Base-by-base conservation (phyloP, 805 yeast species). In the Lachancea kluyveri region DNA sequence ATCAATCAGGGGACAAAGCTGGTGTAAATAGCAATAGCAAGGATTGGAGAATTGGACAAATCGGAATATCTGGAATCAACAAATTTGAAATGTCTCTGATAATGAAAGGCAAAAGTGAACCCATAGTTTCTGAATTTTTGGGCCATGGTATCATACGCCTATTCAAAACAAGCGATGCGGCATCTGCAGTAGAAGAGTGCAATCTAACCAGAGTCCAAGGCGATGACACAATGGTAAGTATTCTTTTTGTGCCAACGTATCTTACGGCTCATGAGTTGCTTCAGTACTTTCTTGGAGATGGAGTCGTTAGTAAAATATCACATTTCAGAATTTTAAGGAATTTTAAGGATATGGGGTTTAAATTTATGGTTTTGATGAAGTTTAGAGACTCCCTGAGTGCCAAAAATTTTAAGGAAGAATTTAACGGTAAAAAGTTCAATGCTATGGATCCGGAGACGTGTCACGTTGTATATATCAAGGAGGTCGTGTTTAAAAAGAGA, bases 361-460 rank as follows among this genome's bases (percentile, higher is more conserved):
- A 50, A 25, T 83, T 79, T 45, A 70, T 85, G 71, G 90, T 79
- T 3, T 60, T 87, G 31, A 64, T 88, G 57, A 86, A 87, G 57
- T 87, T 87, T 56, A 65, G 71, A 23, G 68, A 69, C 22, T 48
- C 67, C 2, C 58, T 66, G 2, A 48, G 60, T 21, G 87, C 95
- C 0, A 67, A 71, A n/a, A 62, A 59, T 24, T 88, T 88, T 55
- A 77, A 77, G 42, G 67, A 68, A 25, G 63, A 64, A 17, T 84
- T 66, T 47, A 79, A 87, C 51, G 94, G 94, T 4, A 72, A 70
- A 39, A 67, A 70, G 7, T 87, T 88, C 62, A 86, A 79, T 45
- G 75, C 90, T 6, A 79, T 87, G 81, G 96, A 88, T 47, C 84
- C 94, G 1, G 95, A 88, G 48, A 65, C 73, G 9, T 87, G 96